Conservation (phyloP, 352 stramenopile species). For the Globisporangium spinosum region DNA sequence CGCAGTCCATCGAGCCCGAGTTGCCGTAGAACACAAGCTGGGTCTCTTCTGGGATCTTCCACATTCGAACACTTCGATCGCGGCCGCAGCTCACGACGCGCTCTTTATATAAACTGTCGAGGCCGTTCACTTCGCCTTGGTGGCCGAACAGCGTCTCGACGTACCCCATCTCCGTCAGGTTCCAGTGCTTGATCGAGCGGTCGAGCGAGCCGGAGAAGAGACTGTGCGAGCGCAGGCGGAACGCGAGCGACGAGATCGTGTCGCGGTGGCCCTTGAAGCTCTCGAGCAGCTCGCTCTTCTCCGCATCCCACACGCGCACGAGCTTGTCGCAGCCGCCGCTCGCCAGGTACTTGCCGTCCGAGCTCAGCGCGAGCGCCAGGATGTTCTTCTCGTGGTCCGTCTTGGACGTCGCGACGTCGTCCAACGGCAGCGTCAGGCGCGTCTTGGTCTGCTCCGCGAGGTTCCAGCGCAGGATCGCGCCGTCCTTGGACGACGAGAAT, state of each 20-base stretch:
- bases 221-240: constrained; percentile 85
- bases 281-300: constrained; percentile 76
- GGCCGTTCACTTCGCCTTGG: constrained; percentile 86
- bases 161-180: constrained; percentile 94
- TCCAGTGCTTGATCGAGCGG: constrained; percentile 93
- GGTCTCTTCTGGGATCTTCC: constrained; percentile 94
- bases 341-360: constrained; percentile 90
- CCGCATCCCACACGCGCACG: constrained; percentile 86
- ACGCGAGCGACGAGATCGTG: constrained; percentile 81
- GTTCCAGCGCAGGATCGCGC: constrained; percentile 89
- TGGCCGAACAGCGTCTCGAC: constrained; percentile 94
- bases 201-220: constrained; percentile 92
- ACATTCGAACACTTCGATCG: constrained; percentile 91
- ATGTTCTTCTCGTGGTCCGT: constrained; percentile 82
- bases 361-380: constrained; percentile 85
- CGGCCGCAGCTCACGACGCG: constrained; percentile 87
- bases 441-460: constrained; percentile 78
- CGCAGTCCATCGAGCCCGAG: constrained; percentile 88
- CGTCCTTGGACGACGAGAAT: constrained; percentile 92
- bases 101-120: constrained; percentile 90
- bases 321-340: constrained; percentile 90
- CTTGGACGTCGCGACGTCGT: constrained; percentile 54
- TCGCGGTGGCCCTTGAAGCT: constrained; percentile 90
- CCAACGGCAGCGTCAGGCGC: constrained; percentile 51
- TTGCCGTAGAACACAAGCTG: constrained; percentile 93